phyloP scores from a whole-genome alignment of 2,329 filamentous ascomycete species.

The Zarea fungicola region DNA sequence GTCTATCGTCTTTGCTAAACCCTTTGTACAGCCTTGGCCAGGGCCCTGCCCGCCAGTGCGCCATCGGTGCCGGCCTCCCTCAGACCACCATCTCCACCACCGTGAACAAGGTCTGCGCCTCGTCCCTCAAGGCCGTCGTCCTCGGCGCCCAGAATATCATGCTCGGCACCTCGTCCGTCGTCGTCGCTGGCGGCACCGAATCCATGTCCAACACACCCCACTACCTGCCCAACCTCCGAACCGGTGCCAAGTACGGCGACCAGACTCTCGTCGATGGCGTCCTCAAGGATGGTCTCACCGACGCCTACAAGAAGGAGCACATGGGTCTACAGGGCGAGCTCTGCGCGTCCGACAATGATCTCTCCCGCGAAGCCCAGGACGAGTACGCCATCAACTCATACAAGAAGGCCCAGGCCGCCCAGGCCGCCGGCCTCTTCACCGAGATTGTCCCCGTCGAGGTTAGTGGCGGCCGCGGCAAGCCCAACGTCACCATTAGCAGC shows the following conservation, averaged over 20 bases:
- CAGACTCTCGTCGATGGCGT: constrained; percentile 85
- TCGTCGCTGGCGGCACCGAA: constrained; percentile 92
- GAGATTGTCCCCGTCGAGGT: constrained; percentile 92
- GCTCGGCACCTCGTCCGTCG: constrained; percentile 85
- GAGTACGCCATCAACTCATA: constrained; percentile 94
- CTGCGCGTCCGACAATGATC: constrained; percentile 76
- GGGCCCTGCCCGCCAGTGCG: constrained; percentile 92
- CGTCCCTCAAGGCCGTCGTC: constrained; percentile 88
- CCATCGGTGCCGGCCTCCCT: constrained; percentile 79
- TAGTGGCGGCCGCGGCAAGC: constrained; percentile 84
- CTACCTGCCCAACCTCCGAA: constrained; percentile 84
- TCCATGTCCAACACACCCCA: constrained; percentile 98
- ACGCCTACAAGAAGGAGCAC: constrained; percentile 92
- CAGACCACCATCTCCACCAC: constrained; percentile 81
- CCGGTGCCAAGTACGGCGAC: constrained; percentile 89
- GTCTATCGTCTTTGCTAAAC: no score
- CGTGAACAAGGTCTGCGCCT: constrained; percentile 99
- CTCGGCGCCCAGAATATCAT: constrained; percentile 96
- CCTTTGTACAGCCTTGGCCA: constrained; percentile 88
- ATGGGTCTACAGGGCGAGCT: constrained; percentile 94
- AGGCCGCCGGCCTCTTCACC: constrained; percentile 73
- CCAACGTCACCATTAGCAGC: constrained; percentile 68
- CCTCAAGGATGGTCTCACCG: constrained; percentile 88
- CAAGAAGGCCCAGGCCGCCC: constrained; percentile 84
- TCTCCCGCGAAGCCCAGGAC: constrained; percentile 83